Conservation (phyloP, 2,329 filamentous ascomycete species). For the Kalmusia sp. region DNA sequence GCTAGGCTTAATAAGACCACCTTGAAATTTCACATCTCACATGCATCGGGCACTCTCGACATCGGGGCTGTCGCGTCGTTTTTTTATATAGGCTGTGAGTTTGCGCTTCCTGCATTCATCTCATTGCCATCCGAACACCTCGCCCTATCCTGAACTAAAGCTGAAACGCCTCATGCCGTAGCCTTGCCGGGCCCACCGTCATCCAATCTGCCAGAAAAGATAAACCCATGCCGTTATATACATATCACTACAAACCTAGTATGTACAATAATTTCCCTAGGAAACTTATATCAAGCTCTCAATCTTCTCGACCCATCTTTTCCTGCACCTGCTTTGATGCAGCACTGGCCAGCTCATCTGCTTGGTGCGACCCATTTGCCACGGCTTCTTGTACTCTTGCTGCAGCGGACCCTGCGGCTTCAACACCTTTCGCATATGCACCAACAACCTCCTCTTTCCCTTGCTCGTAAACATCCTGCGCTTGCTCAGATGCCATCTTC, state of each 20-base stretch:
- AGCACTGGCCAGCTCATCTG: slow-evolving; percentile 25
- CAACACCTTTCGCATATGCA: slow-evolving; percentile 28
- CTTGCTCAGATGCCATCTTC: slow-evolving; percentile 36
- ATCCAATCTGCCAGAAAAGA: slow-evolving; percentile 9
- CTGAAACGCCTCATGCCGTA: slow-evolving; percentile 12
- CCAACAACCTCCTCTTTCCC: slow-evolving; percentile 33
- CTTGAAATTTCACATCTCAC: not conserved
- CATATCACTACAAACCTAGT: slow-evolving; percentile 1
- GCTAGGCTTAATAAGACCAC: not conserved
- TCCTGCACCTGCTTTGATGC: slow-evolving; percentile 25
- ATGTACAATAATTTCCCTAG: not conserved
- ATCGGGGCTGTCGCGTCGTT: too few relatives aligned
- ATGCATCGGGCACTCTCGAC: not conserved
- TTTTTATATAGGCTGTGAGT: too few relatives aligned
- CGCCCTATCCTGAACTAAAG: not conserved
- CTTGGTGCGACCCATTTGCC: slow-evolving; percentile 32
- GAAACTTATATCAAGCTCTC: not conserved
- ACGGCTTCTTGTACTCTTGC: slow-evolving; percentile 34
- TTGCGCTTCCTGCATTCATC: not conserved
- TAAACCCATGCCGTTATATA: slow-evolving; percentile 7
- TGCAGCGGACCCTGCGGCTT: slow-evolving; percentile 32
- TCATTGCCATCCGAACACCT: not conserved
- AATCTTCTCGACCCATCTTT: slow-evolving; percentile 4
- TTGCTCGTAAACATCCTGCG: slow-evolving; percentile 39
- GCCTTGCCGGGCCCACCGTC: not conserved